Percentiles rank a stretch among this genome's conserved stretches.
phyloP scores from a whole-genome alignment of 805 yeast species.

The Hanseniaspora occidentalis region DNA sequence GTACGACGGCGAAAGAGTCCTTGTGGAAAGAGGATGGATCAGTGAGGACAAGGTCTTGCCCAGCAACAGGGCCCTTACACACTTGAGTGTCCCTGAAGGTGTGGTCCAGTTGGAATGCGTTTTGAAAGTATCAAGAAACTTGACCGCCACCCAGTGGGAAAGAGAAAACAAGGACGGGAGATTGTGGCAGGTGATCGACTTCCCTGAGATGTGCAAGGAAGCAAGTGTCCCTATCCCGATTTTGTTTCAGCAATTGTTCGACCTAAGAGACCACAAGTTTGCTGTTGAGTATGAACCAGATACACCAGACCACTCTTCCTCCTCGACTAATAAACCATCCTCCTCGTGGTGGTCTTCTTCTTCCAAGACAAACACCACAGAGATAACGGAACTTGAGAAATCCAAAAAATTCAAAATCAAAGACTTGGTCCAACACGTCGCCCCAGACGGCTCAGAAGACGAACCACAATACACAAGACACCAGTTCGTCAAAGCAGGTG shows the following conservation, averaged over 20 bases:
- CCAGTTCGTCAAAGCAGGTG: conserved; percentile 69
- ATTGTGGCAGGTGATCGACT: conserved; percentile 69
- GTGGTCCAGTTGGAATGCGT: conserved; percentile 58
- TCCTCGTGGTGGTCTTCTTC: too few relatives aligned
- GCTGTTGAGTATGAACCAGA: conserved; percentile 19
- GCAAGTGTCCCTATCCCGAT: conserved; percentile 58
- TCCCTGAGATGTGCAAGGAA: conserved; percentile 59
- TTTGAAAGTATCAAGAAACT: conserved; percentile 53
- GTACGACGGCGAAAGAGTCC: conserved; percentile 39
- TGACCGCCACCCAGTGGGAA: conserved; percentile 55
- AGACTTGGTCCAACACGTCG: conserved; percentile 17
- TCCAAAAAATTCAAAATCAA: too few relatives aligned
- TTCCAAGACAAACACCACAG: neutral
- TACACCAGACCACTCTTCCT: neutral
- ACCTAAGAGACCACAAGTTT: conserved; percentile 47
- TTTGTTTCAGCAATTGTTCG: conserved; percentile 62
- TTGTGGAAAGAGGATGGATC: conserved; percentile 91
- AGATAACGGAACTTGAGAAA: too few relatives aligned
- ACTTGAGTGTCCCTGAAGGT: conserved; percentile 62
- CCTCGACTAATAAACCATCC: too few relatives aligned
- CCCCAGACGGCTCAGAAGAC: conserved; percentile 14
- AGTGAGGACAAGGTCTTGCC: conserved; percentile 53
- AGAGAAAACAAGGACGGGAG: conserved; percentile 55
- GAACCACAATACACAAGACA: conserved; percentile 14
- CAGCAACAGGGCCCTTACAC: conserved; percentile 42